Base-by-base conservation (phyloP, 306 rosid genomes). In the Vicia villosa region DNA sequence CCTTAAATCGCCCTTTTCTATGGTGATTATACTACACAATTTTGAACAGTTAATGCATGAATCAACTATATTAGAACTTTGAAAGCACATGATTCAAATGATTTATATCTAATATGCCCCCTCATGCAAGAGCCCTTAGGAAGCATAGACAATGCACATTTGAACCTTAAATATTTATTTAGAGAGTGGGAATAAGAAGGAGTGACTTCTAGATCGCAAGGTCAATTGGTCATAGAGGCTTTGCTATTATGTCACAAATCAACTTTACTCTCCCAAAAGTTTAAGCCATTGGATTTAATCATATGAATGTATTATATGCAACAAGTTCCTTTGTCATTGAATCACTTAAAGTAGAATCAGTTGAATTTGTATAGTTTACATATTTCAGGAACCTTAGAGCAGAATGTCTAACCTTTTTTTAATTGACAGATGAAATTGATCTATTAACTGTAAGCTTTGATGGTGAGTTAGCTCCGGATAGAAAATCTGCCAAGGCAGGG, bases 361-460 rank as follows among this genome's bases (percentile, higher is more conserved):
- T 72, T 70, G 69, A 74, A 34, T 63, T 47, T 32, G 14, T 65
- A 59, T 66, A 78, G 51, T 60, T 67, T 73, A 70, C 64, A n/a
- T 38, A n/a, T 61, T 77, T 41, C 74, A 38, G 63, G 19, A 42
- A 56, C 16, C 65, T 45, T 72, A 63, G 22, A 82, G 74, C 69
- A 63, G 82, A 70, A 57, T 50, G 24, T 21, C 63, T 13, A 78
- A 54, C 75, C 30, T 24, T 49, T 43, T 79, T 64, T 81, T 21
- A 64, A 42, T 72, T 75, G 74, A 50, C 96, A 94, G 98, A 84
- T 87, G 91, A 84, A 80, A 81, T 94, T 21, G 97, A 94, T 81
- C 86, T 90, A 55, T 94, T 94, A 70, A 94, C 91, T 77, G 97
- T 94, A 83, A 94, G 97, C 68, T 94, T 90, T 74, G 97, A 90